Evolutionary conservation across 2,329 filamentous ascomycete species (phyloP).

Genomic region (Didymella keratinophila): DNA sequence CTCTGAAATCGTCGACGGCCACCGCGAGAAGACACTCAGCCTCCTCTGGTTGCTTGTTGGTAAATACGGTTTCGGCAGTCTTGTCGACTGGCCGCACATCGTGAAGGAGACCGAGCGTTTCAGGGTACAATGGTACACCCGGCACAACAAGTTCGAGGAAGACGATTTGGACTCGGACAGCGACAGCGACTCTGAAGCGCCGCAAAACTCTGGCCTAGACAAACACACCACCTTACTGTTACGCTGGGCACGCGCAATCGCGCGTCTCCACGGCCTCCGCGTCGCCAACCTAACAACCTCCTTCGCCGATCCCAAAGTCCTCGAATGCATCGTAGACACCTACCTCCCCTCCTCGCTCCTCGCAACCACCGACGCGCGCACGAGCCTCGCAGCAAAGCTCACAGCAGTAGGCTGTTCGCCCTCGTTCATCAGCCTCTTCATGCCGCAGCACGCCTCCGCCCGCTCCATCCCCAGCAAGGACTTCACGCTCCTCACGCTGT

Average conservation of each 20-base stretch:
- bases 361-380: conserved; percentile 10
- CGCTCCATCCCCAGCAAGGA: conserved; percentile 60
- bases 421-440: conserved; percentile 57
- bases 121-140: conserved; percentile 40
- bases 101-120: conserved; percentile 60
- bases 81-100: conserved; percentile 65
- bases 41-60: conserved; percentile 68
- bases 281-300: conserved; percentile 65
- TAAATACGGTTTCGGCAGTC: conserved; percentile 61
- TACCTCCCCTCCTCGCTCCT: conserved; percentile 54
- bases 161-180: conserved; percentile 45
- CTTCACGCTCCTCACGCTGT: conserved; percentile 64
- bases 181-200: conserved; percentile 23
- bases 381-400: conserved; percentile 49
- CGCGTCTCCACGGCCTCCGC: conserved; percentile 54
- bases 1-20: conserved; percentile 69
- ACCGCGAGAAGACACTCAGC: conserved; percentile 69
- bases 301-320: conserved; percentile 63
- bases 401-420: conserved; percentile 53
- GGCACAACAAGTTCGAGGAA: conserved; percentile 41
- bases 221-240: conserved; percentile 57
- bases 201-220: conserved; percentile 39
- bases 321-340: conserved; percentile 64
- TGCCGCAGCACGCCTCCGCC: conserved; percentile 30
- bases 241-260: conserved; percentile 64